Base-by-base conservation (phyloP, 345 rosid genomes). In the Cardamine occulta region DNA sequence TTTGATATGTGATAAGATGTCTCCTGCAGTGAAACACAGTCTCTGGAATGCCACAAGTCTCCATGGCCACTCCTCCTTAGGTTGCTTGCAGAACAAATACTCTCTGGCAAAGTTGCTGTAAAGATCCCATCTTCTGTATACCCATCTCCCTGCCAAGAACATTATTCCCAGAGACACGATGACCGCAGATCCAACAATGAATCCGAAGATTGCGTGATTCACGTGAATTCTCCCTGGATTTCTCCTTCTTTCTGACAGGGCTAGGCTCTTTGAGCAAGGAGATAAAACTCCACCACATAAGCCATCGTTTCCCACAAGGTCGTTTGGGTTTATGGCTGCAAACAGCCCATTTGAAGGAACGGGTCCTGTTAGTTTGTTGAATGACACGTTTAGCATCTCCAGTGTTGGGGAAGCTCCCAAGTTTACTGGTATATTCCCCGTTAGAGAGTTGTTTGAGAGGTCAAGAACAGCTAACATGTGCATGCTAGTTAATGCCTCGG, bases 41-140 rank as follows among this genome's bases (percentile, higher is more conserved):
- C 93, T 82, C 76, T 93, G 98, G 85, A 93, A 91, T 31, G 96
- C 91, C 24, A 90, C 88, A 3, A 93, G 81, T 40, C 91, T 82
- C 98, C 98, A 93, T 7, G 98, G 98, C 98, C 98, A 93, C 74
- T 91, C 96, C 23, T 77, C 82, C 28, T 71, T 57, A 68, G 88
- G 85, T 65, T 86, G 81, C 70, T 84, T 84, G 66, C 79, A 70
- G 53, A 89, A 72, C 54, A 81, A 66, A 44, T 65, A 78, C 23
- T 78, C 81, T 72, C 77, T 78, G 14, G 71, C 68, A 7, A 78
- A 65, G 61, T 86, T 88, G 75, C 85, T 83, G 69, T 79, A 89
- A 51, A 91, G 62, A 82, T 89, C 86, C 98, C 97, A 89, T 77
- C 88, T 86, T 66, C 68, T 82, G 60, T 91, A 87, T 10, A 88